Base-by-base conservation (phyloP, 305 asterid genomes). In the Petunia hybrid region DNA sequence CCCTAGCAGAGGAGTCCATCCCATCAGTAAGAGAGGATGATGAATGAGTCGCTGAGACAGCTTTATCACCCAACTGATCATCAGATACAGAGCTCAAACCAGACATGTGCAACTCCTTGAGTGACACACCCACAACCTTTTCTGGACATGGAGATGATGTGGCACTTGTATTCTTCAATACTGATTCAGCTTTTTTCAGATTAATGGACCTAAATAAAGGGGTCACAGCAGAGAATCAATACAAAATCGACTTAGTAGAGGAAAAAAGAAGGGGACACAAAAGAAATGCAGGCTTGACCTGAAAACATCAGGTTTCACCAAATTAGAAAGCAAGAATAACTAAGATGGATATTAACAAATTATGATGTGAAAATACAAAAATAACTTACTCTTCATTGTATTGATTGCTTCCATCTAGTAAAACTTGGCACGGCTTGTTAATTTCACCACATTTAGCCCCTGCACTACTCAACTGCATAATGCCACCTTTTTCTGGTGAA, bases 11-110 rank as follows among this genome's bases (percentile, higher is more conserved):
- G 84, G 87, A 83, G 53, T 88, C 91, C 82, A 87, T 80, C 79
- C 88, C 91, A 75, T 93, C 90, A 68, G 90, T 87, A 77, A 86
- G 86, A 70, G 97, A 88, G 55, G 94, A 85, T 57, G 94, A 88
- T 22, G 94, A 86, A 86, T 82, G 92, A 76, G 89, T 87, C 82
- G 80, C 81, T 56, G 97, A 82, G 79, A 86, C 88, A 77, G 92
- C 80, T 82, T 84, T 90, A 60, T 89, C 91, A 35, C 88, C 92
- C 63, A 81, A 80, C 63, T 83, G 88, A 78, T 86, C 91, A 78
- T 84, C 83, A 60, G 88, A 83, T 83, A 73, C 46, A 81, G 90
- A 87, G 83, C 85, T 81, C 51, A 92, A 87, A 84, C 80, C 86
- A 76, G 89, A 66, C 64, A 61, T 70, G 80, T 84, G 85, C 43